Base-by-base conservation (phyloP, 257 asterid species). In the Apocynum venetum region DNA sequence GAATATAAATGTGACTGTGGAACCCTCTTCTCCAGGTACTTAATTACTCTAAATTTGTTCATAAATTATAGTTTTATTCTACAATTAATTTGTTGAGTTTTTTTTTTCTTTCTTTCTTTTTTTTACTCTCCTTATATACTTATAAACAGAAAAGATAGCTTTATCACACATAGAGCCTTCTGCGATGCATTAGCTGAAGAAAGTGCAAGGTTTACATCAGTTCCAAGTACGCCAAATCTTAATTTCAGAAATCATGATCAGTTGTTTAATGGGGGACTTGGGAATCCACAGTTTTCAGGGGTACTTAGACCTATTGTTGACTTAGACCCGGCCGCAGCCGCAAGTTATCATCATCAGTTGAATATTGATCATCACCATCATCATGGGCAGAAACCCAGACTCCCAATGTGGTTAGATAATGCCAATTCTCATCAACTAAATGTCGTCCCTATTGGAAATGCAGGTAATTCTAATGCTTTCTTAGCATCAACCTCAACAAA, bases 1-100 rank as follows among this genome's bases (percentile, higher is more conserved):
- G 97, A 94, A 88, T 94, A 89, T 77, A 94, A 92, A 84, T 94
- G 98, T 57, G 98, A 92, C 78, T 94, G 98, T 77, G 98, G 98
- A 46, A 94, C 96, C 17, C 97, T 92, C 73, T 94, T 94, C 96
- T 94, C 98, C 86, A 92, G 98, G 97, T 92, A 84, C 63, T 25
- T 25, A 25, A 25, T 25, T 25, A 25, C 31, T 25, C 31, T 25
- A 25, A 25, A 25, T 25, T 25, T 25, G 31, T 25, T 25, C 31
- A 25, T 25, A 25, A 25, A 25, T 25, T 25, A 25, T 25, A 25
- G 31, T 25, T 25, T 25, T 25, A 25, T 25, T 25, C 31, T 25
- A 25, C 31, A 25, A 25, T 25, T 25, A 25, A 46, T 46, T 46
- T 3, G 20, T 20, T 46, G 17, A 59, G 43, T 41, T 80, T 72